Percentiles rank a stretch among this genome's conserved stretches.
These are phyloP conservation scores for Podaxis pistillaris DNA, from an alignment of 768 basidiomycete genomes.

Conservation along the genomic window DNA sequence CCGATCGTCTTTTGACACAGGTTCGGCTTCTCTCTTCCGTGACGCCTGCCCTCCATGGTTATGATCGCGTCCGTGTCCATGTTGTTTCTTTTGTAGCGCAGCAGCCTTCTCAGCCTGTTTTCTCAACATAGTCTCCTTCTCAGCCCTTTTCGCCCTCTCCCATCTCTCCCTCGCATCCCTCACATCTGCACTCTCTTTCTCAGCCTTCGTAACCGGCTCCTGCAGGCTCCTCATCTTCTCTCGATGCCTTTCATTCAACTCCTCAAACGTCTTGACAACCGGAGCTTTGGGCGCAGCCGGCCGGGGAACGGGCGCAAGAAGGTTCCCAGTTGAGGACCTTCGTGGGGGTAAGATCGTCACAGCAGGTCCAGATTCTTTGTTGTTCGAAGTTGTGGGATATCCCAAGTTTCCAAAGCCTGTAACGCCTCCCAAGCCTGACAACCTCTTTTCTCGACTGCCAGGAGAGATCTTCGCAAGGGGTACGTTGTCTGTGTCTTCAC, in stretches of 20 bases:
- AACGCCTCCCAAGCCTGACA: slow-evolving; percentile 3
- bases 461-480: slow-evolving; percentile 18
- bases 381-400: background rate
- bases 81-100: slow-evolving; percentile 51
- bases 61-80: slow-evolving; percentile 26
- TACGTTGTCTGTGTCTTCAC: slow-evolving; percentile 13
- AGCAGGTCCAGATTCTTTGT: slow-evolving; percentile 13
- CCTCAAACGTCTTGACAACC: slow-evolving; percentile 82
- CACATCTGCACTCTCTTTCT: slow-evolving; percentile 74
- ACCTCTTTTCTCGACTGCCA: slow-evolving; percentile 8
- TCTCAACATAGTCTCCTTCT: slow-evolving; percentile 71
- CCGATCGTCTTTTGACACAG: slow-evolving; percentile 20
- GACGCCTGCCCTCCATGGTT: slow-evolving; percentile 35
- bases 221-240: slow-evolving; percentile 83
- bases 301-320: slow-evolving; percentile 42
- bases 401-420: slow-evolving; percentile 12
- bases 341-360: slow-evolving; percentile 49
- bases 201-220: slow-evolving; percentile 77
- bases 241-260: slow-evolving; percentile 81
- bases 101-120: slow-evolving; percentile 72
- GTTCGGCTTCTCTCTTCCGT: slow-evolving; percentile 32
- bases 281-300: slow-evolving; percentile 49
- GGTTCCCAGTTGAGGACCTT: slow-evolving; percentile 31
- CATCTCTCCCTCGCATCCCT: slow-evolving; percentile 77
- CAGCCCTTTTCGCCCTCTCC: slow-evolving; percentile 73